Conservation (phyloP, 2,329 filamentous ascomycete genomes). For the Colletotrichum camelliae region DNA sequence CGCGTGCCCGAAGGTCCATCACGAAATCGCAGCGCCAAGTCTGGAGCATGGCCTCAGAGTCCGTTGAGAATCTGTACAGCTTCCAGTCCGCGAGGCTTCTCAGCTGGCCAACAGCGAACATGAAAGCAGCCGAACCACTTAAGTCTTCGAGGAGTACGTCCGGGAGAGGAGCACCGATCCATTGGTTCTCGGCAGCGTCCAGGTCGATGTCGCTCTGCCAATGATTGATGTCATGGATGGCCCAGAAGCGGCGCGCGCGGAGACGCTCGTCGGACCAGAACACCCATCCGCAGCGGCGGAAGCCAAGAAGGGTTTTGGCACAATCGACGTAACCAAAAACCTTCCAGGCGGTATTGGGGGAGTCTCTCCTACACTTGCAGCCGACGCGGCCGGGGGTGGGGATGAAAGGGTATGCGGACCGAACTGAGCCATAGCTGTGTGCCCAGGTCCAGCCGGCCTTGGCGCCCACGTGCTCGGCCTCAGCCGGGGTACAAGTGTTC, state of each 20-base stretch:
- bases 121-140: not conserved
- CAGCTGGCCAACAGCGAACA: not conserved
- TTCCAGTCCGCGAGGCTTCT: not conserved
- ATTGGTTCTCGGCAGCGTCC: not conserved
- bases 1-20: not conserved
- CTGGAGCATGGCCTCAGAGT: not conserved
- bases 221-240: not conserved
- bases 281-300: not conserved
- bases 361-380: not conserved
- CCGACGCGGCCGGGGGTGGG: not conserved
- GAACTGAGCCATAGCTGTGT: too few relatives aligned
- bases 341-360: not conserved
- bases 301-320: not conserved
- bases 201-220: not conserved
- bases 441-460: not conserved
- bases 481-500: not conserved
- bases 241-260: not conserved
- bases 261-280: slow-evolving; percentile 1
- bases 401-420: too few relatives aligned
- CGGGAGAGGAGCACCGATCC: not conserved
- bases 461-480: not conserved
- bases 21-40: not conserved
- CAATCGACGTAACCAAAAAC: not conserved
- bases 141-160: not conserved
- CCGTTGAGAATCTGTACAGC: not conserved